Percentiles rank a stretch among this genome's conserved stretches.
These are phyloP conservation scores for Monsonia emarginata DNA, from an alignment of 441 rosid species.

Conservation along the genomic window DNA sequence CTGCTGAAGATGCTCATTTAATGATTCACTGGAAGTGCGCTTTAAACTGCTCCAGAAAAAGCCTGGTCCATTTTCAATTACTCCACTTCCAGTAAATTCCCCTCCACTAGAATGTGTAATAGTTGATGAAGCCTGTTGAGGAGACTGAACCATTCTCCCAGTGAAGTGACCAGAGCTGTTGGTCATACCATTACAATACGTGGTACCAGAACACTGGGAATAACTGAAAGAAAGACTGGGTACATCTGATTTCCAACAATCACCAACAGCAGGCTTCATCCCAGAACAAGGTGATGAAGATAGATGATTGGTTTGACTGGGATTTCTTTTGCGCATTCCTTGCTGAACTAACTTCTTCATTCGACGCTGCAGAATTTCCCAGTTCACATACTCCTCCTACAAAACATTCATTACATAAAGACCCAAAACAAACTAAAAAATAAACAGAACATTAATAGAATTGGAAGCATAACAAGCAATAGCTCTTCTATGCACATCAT, in stretches of 20 bases:
- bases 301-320: conserved; percentile 16
- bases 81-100: conserved; percentile 17
- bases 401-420: not conserved
- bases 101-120: conserved; percentile 21
- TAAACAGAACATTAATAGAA: not conserved
- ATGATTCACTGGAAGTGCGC: conserved; percentile 13
- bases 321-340: conserved; percentile 8
- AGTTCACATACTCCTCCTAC: conserved; percentile 27
- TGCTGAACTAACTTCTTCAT: conserved; percentile 17
- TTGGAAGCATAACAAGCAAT: not conserved
- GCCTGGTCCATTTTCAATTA: conserved; percentile 18
- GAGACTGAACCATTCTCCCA: conserved; percentile 18
- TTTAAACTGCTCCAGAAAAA: conserved; percentile 12
- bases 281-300: conserved; percentile 2
- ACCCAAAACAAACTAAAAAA: not conserved
- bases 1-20: conserved; percentile 12
- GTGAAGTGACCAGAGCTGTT: conserved; percentile 4
- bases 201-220: not conserved
- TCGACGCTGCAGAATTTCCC: conserved; percentile 13
- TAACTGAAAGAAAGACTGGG: conserved; percentile 10
- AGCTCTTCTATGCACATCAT: not conserved
- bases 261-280: conserved; percentile 18
- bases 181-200: not conserved
- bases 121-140: conserved; percentile 19
- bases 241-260: conserved; percentile 8